A percentile compares a stretch with the other conserved stretches of the same genome.
phyloP scores from a whole-genome alignment of 2,329 filamentous ascomycete species.

The Arthroderma sp. region DNA sequence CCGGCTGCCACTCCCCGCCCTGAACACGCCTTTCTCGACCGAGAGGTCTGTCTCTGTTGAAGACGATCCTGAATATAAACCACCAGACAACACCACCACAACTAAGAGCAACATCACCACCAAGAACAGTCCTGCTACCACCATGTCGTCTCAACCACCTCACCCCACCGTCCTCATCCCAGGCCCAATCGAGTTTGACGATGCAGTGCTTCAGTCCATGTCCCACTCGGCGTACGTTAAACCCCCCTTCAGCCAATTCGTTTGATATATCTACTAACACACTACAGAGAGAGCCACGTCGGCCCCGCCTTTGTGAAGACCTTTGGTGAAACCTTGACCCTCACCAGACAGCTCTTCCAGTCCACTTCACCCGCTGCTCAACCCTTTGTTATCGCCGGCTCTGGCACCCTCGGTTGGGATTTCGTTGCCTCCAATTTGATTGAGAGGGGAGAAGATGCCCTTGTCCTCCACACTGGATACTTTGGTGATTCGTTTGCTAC shows the following conservation, averaged over 20 bases:
- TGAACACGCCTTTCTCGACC: constrained; percentile 52
- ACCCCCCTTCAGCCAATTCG: neutral
- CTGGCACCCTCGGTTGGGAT: constrained; percentile 94
- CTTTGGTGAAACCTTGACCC: constrained; percentile 78
- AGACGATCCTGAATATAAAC: constrained; percentile 43
- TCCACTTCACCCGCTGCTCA: constrained; percentile 69
- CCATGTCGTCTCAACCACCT: constrained; percentile 45
- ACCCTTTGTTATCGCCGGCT: constrained; percentile 86
- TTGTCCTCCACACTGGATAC: constrained; percentile 93
- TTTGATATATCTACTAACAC: neutral
- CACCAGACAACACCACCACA: constrained; percentile 19
- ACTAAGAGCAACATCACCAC: constrained; percentile 4
- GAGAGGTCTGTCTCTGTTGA: constrained; percentile 39
- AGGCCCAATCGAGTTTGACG: constrained; percentile 94
- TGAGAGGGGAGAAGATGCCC: constrained; percentile 76
- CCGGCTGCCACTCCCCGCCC: constrained; percentile 39
- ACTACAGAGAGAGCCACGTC: constrained; percentile 79
- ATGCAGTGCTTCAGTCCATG: constrained; percentile 92
- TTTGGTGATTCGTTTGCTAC: constrained; percentile 92
- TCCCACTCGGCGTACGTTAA: constrained; percentile 57
- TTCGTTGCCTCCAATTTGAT: constrained; percentile 85
- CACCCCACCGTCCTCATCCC: constrained; percentile 80
- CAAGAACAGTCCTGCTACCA: constrained; percentile 19
- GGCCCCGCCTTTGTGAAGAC: constrained; percentile 74
- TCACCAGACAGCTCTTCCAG: constrained; percentile 90